Base-by-base conservation (phyloP, 1,284 basidiomycete species). In the Ceratobasidium sp. region DNA sequence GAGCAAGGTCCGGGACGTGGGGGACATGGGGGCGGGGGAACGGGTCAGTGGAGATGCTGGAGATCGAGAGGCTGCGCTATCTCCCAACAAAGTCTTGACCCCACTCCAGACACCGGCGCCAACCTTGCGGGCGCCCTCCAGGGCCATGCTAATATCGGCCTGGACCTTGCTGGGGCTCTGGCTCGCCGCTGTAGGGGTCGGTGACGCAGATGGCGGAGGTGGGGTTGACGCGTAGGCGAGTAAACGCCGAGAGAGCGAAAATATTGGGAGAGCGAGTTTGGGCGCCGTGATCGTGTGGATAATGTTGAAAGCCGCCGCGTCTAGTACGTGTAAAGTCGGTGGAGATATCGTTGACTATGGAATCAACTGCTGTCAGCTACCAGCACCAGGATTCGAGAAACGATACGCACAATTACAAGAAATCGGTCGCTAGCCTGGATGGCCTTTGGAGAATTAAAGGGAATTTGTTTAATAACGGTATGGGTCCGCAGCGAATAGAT, bases 401-500 rank as follows among this genome's bases (percentile, higher is more conserved):
- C 31, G n/a, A 1, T 27, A 85, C 89, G 76, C 79, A 91, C 91
- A 78, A 92, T 82, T 76, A 88, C 84, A 79, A 89, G 84, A 78
- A 88, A 86, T 76, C 84, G 80, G 63, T 80, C 79, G 77, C 84
- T 86, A 61, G 88, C 84, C 77, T 84, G 81, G 80, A 91, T 87
- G 8, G 76, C 37, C n/a, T 59, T 41, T 11, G 71, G 65, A 0
- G 61, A 54, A 49, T 58, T 63, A 43, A 76, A 84, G 65, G 82
- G 79, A 24, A 89, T 76, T 48, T 81, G 84, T 81, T 87, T 86
- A 78, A 90, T 82, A 65, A 89, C 81, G 64, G 84, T 81, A 78
- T 91, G 89, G 31, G 83, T 84, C 43, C 81, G 81, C 73, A 92
- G 81, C 11, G 90, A 92, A 82, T 91, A 92, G 74, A 90, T 81